Evolutionary conservation across 202 grass and related monocot species (phyloP).

Genomic region (Digitaria exilis): DNA sequence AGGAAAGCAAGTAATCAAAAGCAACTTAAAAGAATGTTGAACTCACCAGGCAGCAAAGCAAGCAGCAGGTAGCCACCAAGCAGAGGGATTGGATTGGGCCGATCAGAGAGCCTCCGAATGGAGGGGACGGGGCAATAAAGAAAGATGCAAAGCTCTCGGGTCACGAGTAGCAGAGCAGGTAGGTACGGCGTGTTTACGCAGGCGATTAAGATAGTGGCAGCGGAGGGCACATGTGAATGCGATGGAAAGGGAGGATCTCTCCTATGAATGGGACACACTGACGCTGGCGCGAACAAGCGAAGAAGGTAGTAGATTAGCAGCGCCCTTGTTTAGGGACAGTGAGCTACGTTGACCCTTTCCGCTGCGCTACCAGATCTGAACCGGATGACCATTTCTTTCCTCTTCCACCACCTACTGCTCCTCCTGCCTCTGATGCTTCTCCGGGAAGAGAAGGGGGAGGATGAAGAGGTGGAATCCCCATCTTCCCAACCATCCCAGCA

Average conservation of each 20-base stretch:
- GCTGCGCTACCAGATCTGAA: not conserved
- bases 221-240: not conserved
- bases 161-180: slow-evolving; percentile 17
- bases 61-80: not conserved
- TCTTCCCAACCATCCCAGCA: slow-evolving; percentile 5
- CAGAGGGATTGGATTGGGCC: not conserved
- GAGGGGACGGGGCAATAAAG: not conserved
- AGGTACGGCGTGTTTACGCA: not conserved
- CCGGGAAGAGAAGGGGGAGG: not conserved
- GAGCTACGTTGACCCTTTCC: slow-evolving; percentile 21
- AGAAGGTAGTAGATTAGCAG: not conserved
- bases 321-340: not conserved
- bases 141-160: not conserved
- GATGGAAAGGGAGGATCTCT: slow-evolving; percentile 19
- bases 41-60: slow-evolving; percentile 40
- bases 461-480: not conserved
- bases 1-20: slow-evolving; percentile 1
- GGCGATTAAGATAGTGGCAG: slow-evolving; percentile 1
- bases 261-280: slow-evolving; percentile 23
- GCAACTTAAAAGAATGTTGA: slow-evolving; percentile 1
- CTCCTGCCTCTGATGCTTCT: not conserved
- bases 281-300: not conserved
- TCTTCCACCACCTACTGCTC: not conserved
- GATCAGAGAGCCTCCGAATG: not conserved
- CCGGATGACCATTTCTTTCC: slow-evolving; percentile 7